Conservation (phyloP, 352 stramenopile species). For the Pythium plurisporium region DNA sequence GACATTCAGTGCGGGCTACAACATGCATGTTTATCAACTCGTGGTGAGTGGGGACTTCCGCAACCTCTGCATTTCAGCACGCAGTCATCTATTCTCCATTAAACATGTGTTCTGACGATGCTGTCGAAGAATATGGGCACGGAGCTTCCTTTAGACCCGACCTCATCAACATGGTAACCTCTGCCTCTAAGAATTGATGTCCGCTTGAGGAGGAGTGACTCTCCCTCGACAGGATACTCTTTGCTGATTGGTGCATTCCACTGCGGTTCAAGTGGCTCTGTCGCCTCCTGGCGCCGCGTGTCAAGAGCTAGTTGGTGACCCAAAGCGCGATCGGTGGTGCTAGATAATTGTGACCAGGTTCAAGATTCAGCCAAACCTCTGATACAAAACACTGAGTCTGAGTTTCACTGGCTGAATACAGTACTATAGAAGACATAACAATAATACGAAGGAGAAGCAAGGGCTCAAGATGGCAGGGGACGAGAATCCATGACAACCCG, state of each 20-base stretch:
- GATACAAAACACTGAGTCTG: neutral
- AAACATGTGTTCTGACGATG: too few relatives aligned
- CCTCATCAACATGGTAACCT: too few relatives aligned
- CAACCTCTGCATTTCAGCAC: too few relatives aligned
- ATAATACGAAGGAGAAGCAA: too few relatives aligned
- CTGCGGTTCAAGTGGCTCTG: conserved; percentile 6
- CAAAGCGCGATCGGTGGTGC: neutral
- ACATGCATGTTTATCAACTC: too few relatives aligned
- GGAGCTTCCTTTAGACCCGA: too few relatives aligned
- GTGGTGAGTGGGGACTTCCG: too few relatives aligned
- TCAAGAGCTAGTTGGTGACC: conserved; percentile 15
- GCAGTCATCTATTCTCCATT: too few relatives aligned
- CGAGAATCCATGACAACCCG: too few relatives aligned
- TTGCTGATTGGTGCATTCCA: conserved; percentile 15
- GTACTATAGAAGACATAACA: neutral
- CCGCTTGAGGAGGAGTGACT: conserved; percentile 13
- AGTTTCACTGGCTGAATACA: neutral
- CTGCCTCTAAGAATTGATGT: conserved; percentile 6
- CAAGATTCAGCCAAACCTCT: conserved; percentile 1
- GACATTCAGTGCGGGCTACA: too few relatives aligned
- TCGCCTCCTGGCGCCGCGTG: conserved; percentile 21
- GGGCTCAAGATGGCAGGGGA: too few relatives aligned
- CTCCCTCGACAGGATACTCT: conserved; percentile 13
- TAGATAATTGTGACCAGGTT: neutral
- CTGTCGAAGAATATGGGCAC: too few relatives aligned